Conservation (phyloP, 73 alveolate species). For the Chromera velia region DNA sequence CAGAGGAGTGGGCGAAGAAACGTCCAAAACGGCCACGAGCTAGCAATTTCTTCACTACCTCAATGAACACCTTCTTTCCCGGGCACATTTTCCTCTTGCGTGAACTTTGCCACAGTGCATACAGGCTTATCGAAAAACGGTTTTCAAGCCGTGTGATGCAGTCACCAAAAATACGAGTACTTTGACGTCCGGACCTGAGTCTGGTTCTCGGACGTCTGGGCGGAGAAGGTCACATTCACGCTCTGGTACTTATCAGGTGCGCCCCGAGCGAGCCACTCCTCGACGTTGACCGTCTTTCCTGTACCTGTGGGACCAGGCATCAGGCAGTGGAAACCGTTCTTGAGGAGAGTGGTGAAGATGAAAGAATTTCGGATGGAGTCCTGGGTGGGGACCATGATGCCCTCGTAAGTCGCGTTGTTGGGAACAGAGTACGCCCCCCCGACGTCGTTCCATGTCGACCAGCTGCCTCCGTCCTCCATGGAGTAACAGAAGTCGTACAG, state of each 20-base stretch:
- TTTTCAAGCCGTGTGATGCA: too few relatives aligned
- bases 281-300: constrained; percentile 94
- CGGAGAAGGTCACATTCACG: constrained; percentile 85
- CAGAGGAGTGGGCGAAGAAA: background rate
- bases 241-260: constrained; percentile 89
- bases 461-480: background rate
- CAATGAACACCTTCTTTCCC: too few relatives aligned
- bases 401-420: constrained; percentile 49
- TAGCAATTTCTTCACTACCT: background rate
- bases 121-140: too few relatives aligned
- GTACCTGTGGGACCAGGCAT: constrained; percentile 99
- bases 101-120: too few relatives aligned
- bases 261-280: constrained; percentile 84
- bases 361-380: constrained; percentile 94
- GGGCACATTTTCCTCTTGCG: too few relatives aligned
- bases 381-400: constrained; percentile 95
- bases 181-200: constrained; percentile 43
- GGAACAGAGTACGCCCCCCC: background rate
- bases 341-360: constrained; percentile 74
- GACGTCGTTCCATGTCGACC: background rate
- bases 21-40: background rate
- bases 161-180: background rate
- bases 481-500: background rate
- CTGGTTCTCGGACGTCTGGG: constrained; percentile 54
- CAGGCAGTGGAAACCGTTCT: constrained; percentile 80